Evolutionary conservation across 2,329 filamentous ascomycete genomes (phyloP), one percentile per base, ranked within the genome.

Genomic region (Aaosphaeria pasadenensis): DNA sequence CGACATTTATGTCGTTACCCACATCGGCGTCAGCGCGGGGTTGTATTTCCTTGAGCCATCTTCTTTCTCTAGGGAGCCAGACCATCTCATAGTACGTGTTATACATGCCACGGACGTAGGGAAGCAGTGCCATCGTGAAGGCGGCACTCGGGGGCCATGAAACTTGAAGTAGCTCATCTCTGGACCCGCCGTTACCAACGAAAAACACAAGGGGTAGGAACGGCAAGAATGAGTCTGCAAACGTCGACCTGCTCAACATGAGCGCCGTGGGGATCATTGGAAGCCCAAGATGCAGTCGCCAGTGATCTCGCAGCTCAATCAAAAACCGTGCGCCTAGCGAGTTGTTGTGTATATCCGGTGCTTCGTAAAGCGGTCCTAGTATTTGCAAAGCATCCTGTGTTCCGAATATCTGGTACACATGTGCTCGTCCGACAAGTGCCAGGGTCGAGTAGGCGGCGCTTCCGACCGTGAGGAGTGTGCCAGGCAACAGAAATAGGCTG

Each of bases 221-320:
- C 2, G 84, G 84, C 5, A 87, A 73, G 6, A 86, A 71, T 3
- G 79, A 78, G 56, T 89, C 86, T 30, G 82, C 80, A 42, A 86
- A 74, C 2, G 75, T 77, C 29, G 85, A 83, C 32, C 87, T 77
- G 17, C 85, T 85, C n/a, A 87, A 76, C 7, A 90, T 76, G 6
- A 91, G 75, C 2, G 83, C 77, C 7, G 86, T 76, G 0, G 84
- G 86, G 49, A 91, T 87, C 5, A 88, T 72, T 1, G 86, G 83
- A 4, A 89, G 67, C 2, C 84, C 84, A 30, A 86, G 57, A 49
- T 80, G 77, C 39, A 84, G 61, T 28, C 78, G 71, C 65, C 79
- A 79, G 48, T 76, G 69, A n/a, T 66, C 57, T 17, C 64, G 54
- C 42, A 62, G 58, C 43, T 66, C 60, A 30, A 58, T 52, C 17